Evolutionary conservation across 2,329 filamentous ascomycete species (phyloP).

Genomic region (Graphilbum ipis-grandicollis): DNA sequence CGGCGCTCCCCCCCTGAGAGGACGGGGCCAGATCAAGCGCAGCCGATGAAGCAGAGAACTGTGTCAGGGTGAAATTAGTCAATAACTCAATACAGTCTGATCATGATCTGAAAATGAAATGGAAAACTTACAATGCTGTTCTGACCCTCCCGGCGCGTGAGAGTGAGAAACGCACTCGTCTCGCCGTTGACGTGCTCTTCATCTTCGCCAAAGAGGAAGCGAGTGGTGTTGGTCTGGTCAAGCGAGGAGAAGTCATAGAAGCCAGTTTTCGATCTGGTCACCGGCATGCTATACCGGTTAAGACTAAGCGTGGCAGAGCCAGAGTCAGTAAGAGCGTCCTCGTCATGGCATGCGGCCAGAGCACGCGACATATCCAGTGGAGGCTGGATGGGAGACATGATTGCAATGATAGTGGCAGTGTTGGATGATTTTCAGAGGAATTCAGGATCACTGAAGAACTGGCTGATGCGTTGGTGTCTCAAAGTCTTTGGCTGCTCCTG

Average conservation of each 20-base stretch:
- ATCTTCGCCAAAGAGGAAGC: constrained; percentile 64
- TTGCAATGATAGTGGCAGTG: too few relatives aligned
- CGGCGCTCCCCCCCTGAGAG: constrained; percentile 47
- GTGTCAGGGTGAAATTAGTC: too few relatives aligned
- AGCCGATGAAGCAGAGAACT: constrained; percentile 68
- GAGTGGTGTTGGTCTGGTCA: constrained; percentile 70
- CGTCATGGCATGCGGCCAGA: background rate
- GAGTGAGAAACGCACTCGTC: constrained; percentile 66
- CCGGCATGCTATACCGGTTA: constrained; percentile 90
- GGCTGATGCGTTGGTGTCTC: too few relatives aligned
- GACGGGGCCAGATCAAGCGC: constrained; percentile 64
- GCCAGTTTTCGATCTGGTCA: constrained; percentile 52
- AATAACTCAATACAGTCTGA: constrained; percentile 1
- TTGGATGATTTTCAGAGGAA: too few relatives aligned
- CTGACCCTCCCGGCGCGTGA: constrained; percentile 45
- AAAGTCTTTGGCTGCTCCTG: too few relatives aligned
- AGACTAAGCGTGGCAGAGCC: constrained; percentile 29
- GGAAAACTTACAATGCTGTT: constrained; percentile 24
- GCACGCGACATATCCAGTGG: background rate
- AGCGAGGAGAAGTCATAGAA: constrained; percentile 43
- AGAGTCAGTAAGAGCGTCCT: constrained; percentile 1
- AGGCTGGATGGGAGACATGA: background rate
- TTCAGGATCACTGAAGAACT: background rate
- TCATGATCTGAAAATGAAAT: background rate
- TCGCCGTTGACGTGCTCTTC: constrained; percentile 49